Conservation (phyloP, 805 yeast genomes). For the Yamadazyma scolyti region DNA sequence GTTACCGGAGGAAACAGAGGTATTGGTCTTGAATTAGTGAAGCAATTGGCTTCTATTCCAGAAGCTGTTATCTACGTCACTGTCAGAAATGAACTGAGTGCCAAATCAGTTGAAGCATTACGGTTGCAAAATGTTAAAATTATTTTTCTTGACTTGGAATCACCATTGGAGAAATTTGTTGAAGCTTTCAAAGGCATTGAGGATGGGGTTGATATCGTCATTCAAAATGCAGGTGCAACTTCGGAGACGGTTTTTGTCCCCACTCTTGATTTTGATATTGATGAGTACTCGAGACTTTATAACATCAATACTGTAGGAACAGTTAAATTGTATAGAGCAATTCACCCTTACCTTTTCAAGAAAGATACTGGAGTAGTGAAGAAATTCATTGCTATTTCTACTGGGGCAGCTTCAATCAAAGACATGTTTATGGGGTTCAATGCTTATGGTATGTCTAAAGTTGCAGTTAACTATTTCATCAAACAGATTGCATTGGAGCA, state of each 20-base stretch:
- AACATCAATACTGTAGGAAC: slow-evolving; percentile 7
- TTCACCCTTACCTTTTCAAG: slow-evolving; percentile 23
- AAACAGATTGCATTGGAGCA: slow-evolving; percentile 16
- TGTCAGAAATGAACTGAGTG: slow-evolving; percentile 19
- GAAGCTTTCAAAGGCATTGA: slow-evolving; percentile 8
- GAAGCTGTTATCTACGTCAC: slow-evolving; percentile 19
- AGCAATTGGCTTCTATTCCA: slow-evolving; percentile 16
- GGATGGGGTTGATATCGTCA: slow-evolving; percentile 20
- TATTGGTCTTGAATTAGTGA: slow-evolving; percentile 30
- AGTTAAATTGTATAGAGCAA: slow-evolving; percentile 16
- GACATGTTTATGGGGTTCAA: slow-evolving; percentile 12
- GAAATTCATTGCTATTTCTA: slow-evolving; percentile 23
- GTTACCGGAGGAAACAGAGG: slow-evolving; percentile 43
- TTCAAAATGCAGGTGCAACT: slow-evolving; percentile 8
- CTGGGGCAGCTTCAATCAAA: slow-evolving; percentile 17
- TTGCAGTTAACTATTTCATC: slow-evolving; percentile 29
- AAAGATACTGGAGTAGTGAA: slow-evolving; percentile 10
- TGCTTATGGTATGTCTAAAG: slow-evolving; percentile 36
- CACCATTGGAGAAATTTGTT: slow-evolving; percentile 2
- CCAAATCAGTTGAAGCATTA: slow-evolving; percentile 5
- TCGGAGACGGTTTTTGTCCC: not conserved
- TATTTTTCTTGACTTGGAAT: slow-evolving; percentile 5
- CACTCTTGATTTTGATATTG: slow-evolving; percentile 1
- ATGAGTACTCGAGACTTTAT: slow-evolving; percentile 4
- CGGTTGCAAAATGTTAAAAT: slow-evolving; percentile 6